Base-by-base conservation (phyloP, 2,329 filamentous ascomycete genomes). In the Aspergillus novofumigatus region DNA sequence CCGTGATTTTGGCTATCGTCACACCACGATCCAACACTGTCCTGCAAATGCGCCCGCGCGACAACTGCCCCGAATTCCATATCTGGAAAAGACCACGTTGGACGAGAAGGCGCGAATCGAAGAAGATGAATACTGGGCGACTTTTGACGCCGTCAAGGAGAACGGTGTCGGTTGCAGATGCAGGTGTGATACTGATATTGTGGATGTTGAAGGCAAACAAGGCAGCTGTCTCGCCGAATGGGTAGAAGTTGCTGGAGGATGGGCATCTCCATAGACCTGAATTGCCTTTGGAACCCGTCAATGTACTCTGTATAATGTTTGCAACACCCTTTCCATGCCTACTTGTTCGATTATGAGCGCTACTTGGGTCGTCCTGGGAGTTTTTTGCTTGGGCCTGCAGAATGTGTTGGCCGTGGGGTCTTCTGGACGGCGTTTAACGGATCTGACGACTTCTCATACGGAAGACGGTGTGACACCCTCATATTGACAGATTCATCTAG, bases 21-120 rank as follows among this genome's bases (percentile, higher is more conserved):
- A 99, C 77, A 99, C 94, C 6, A 99, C 94, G 3, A 99, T 99
- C 70, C 93, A 97, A 77, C 94, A 99, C 76, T 99, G 94, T 69
- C 94, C 94, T 1, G 92, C 92, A 54, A 99, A 99, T 71, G 94
- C 94, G 2, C 94, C 93, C 0, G 87, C 88, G 11, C 87, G 90
- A 50, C 94, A 99, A 76, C 82, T 96, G 47, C 85, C 89, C 3
- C 86, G 91, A 56, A 82, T 86, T 53, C 91, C 91, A 0, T 97
- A 82, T 72, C 84, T 96, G 17, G 92, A 97, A 75, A 85, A 78
- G 78, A 94, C 90, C 17, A 95, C 90, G 0, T 68, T 81, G 14
- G 89, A 96, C 64, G 88, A 92, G 71, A 92, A 90, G 77, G 88
- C 90, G 75, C 87, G 93, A 50, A 83, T 86, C 57, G 92, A 96